Evolutionary conservation across 805 yeast genomes (phyloP), one percentile per base, ranked within the genome.

Genomic region (Candida montana): DNA sequence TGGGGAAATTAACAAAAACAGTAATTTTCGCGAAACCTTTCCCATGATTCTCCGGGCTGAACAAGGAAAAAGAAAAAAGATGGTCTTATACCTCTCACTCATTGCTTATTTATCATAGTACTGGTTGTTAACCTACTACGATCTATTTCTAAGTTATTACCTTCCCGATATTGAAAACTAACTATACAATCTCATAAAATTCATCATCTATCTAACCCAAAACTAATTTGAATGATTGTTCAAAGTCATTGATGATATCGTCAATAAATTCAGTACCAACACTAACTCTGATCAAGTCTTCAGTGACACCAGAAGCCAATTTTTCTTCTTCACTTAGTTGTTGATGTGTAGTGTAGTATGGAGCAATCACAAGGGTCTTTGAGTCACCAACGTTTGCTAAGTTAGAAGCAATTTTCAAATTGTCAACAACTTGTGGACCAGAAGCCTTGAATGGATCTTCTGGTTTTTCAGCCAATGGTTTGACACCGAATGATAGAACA

Each of bases 331-430:
- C 88, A 32, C 70, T 64, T 58, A 91, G 75, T 70, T 93, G 98
- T 63, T 88, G 90, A 67, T 91, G 99, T 20, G 98, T 91, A 31
- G 98, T 93, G 67, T 77, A 88, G 74, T 83, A 90, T 51, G 99
- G 99, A 41, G 96, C 90, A 64, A 91, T 91, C 44, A 91, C 95
- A 61, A 91, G 75, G 34, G 98, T 87, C 71, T 91, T 93, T 38
- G 91, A 81, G 59, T 91, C 99, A 61, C 99, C 99, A 45, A 91
- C 97, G 58, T 91, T 91, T 37, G 99, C 98, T 61, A 93, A 78
- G 69, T 89, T 86, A 26, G 95, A 83, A 42, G 95, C 95, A 44
- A 93, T 67, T 65, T 87, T 77, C 64, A 93, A 77, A 53, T 67
- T 69, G 64, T 90, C 96, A 46, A 87, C 96, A 46, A 89, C 87